These are phyloP conservation scores for Juglanconis sp. DNA, from an alignment of 2,329 filamentous ascomycete genomes.

Conservation along the genomic window DNA sequence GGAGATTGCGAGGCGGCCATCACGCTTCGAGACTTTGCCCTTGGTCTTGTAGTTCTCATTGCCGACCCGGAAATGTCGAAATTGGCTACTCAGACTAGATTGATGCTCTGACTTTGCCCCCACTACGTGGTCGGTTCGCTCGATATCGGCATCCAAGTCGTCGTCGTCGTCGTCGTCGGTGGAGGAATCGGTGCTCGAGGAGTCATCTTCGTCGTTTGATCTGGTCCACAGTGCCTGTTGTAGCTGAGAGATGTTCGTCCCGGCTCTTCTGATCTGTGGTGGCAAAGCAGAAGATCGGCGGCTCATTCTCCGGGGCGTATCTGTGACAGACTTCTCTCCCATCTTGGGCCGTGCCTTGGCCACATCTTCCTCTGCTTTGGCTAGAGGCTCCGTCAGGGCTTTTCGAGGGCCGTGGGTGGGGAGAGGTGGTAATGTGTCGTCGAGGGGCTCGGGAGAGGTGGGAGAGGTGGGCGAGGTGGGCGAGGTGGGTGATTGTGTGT, in stretches of 20 bases:
- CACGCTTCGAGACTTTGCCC: slow-evolving; percentile 62
- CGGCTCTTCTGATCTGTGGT: slow-evolving; percentile 22
- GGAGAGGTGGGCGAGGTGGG: neutral
- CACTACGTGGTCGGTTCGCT: slow-evolving; percentile 3
- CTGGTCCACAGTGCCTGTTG: slow-evolving; percentile 25
- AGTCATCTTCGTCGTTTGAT: slow-evolving; percentile 19
- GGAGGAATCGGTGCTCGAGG: slow-evolving; percentile 23
- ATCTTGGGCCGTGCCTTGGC: slow-evolving; percentile 16
- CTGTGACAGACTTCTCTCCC: slow-evolving; percentile 23
- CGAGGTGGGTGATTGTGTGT: slow-evolving; percentile 21
- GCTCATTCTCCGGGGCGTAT: slow-evolving; percentile 16
- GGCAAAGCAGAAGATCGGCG: slow-evolving; percentile 20
- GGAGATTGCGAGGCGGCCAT: slow-evolving; percentile 70
- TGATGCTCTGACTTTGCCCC: neutral
- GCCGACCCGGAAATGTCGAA: slow-evolving; percentile 55
- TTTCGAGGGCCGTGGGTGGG: slow-evolving; percentile 5
- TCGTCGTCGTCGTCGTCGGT: slow-evolving; percentile 29
- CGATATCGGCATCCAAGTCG: slow-evolving; percentile 1
- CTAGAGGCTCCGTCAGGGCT: slow-evolving; percentile 16
- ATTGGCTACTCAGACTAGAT: slow-evolving; percentile 28
- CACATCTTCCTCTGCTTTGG: neutral
- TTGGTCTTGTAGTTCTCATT: slow-evolving; percentile 64
- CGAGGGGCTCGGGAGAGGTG: neutral
- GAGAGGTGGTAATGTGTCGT: neutral
- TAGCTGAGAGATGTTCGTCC: slow-evolving; percentile 27